Evolutionary conservation across 2,329 filamentous ascomycete species (phyloP), one percentile per base, ranked within the genome.

Genomic region (Xylaria multiplex): DNA sequence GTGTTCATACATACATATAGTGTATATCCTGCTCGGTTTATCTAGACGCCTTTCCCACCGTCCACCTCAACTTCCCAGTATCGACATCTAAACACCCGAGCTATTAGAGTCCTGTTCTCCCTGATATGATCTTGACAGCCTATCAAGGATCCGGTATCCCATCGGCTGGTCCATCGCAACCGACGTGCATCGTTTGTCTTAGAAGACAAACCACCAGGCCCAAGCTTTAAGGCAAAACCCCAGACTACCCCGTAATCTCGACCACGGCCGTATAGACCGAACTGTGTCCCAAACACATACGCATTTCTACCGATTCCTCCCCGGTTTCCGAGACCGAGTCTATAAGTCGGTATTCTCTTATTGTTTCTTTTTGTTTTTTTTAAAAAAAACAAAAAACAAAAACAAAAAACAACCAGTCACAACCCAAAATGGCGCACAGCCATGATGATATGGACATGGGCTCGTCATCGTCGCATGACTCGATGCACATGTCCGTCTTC

Each of bases 401-500:
- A 19, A 19, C 19, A 19, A 35, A 35, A 35, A 6, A 35, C 32
- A 7, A 35, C 9, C 30, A 62, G 19, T 27, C 40, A 27, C 50
- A 54, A 7, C 30, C 35, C 22, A 37, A 27, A 67, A 67, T 67
- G 61, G 16, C 64, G 53, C 65, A 67, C 58, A 35, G 13, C 9
- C 65, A 67, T 48, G 61, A 52, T 37, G 70, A 69, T 24, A 74
- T 76, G 72, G 71, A 74, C 65, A 72, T 74, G 73, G 67, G 71
- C 66, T 67, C 68, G 42, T 66, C 70, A 40, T 63, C 60, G 8
- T 67, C 65, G 54, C 58, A 64, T 53, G 43, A 37, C 45, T 60
- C 59, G 53, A 73, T 74, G 73, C 73, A 71, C 61, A 86, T 85
- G 83, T 78, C 79, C 76, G 77, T 85, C 70, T 96, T 96, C 84